Evolutionary conservation across 1,284 basidiomycete genomes (phyloP).

Genomic region (Rhodotorula sp.): DNA sequence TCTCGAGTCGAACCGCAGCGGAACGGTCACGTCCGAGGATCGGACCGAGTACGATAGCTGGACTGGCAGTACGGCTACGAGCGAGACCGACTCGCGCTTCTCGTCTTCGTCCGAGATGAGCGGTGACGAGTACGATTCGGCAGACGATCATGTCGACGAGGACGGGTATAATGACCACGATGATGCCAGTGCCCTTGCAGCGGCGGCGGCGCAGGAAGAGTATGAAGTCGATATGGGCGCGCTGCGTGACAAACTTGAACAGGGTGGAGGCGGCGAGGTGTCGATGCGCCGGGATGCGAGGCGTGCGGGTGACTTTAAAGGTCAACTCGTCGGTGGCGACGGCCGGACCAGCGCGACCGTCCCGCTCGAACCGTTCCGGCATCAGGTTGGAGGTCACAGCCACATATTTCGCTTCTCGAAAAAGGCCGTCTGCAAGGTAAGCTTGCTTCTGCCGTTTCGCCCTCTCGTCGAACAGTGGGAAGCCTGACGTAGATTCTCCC

Average conservation of each 20-base stretch:
- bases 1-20: not conserved
- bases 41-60: conserved; percentile 20
- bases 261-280: conserved; percentile 31
- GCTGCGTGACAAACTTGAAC: conserved; percentile 20
- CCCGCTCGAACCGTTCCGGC: conserved; percentile 90
- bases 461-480: not conserved
- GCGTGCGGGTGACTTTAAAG: conserved; percentile 26
- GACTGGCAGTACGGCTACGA: conserved; percentile 22
- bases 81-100: conserved; percentile 6
- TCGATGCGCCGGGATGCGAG: conserved; percentile 21
- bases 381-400: conserved; percentile 96
- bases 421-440: conserved; percentile 94
- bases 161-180: not conserved
- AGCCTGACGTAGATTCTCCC: not conserved
- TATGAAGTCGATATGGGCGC: conserved; percentile 39
- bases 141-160: conserved; percentile 5
- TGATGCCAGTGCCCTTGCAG: not conserved
- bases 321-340: conserved; percentile 27
- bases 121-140: conserved; percentile 15
- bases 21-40: not conserved
- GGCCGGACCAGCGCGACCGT: conserved; percentile 62
- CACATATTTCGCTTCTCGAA: conserved; percentile 98
- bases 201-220: conserved; percentile 22
- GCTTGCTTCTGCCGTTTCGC: no score
- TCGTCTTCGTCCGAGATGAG: conserved; percentile 6